These are phyloP conservation scores for Backusella circina DNA, from an alignment of 192 early-diverging fungal species.

Conservation along the genomic window DNA sequence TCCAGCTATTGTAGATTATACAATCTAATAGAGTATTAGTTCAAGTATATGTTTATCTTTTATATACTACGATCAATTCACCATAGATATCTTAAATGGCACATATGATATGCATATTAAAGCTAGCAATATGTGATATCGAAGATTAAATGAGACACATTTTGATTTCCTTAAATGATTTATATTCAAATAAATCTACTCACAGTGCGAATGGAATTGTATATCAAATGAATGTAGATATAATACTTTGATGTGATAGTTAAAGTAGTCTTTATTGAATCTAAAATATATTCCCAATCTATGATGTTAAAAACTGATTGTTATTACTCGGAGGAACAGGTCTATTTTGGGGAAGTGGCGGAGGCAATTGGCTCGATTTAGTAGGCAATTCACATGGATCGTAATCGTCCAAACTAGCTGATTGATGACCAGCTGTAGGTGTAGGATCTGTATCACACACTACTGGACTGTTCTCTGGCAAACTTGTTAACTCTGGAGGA, in stretches of 20 bases:
- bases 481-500: conserved; percentile 12
- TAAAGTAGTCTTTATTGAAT: too few relatives aligned
- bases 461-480: conserved; percentile 15
- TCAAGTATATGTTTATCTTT: neutral
- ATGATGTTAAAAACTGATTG: neutral
- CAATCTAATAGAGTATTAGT: neutral
- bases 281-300: neutral
- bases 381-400: neutral
- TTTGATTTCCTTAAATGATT: too few relatives aligned
- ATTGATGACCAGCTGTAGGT: neutral
- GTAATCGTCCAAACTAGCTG: neutral
- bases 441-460: neutral
- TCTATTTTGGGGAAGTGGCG: neutral
- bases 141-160: too few relatives aligned
- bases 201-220: too few relatives aligned
- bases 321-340: neutral
- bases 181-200: too few relatives aligned
- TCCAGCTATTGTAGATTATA: neutral
- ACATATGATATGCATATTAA: neutral
- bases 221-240: too few relatives aligned
- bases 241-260: too few relatives aligned
- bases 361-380: neutral
- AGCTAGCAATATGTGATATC: too few relatives aligned
- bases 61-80: neutral
- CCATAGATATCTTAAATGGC: too few relatives aligned